Base-by-base conservation (phyloP, 2,329 filamentous ascomycete genomes). In the Cladophialophora bantiana region DNA sequence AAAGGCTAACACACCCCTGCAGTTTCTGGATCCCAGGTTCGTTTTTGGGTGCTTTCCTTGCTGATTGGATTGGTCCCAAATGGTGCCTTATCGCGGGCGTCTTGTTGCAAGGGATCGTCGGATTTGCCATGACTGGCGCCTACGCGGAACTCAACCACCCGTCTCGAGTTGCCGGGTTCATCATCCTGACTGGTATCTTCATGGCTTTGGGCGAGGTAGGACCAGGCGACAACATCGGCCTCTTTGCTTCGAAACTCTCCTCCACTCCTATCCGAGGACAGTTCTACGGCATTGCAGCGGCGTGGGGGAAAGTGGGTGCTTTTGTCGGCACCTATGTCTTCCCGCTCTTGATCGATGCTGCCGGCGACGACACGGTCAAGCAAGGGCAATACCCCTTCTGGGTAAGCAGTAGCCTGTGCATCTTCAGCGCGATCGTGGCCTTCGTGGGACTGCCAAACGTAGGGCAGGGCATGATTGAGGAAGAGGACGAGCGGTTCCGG, bases 171-270 rank as follows among this genome's bases (percentile, higher is more conserved):
- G 92, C 84, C 7, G 91, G 83, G 0, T 96, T 95, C 72, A 89
- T 91, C 1, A 89, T 93, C 4, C 87, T 94, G 2, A 94, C 93
- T 72, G 92, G 86, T 15, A 83, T 95, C 70, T 95, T 95, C 80
- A 82, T 92, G 1, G 86, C 89, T 0, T 83, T 94, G 1, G 92
- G 92, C 55, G 92, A 95, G 77, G 80, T 96, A 45, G 93, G 94
- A 0, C 93, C 94, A 0, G 94, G 94, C 13, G 91, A 97, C 81
- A 97, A 97, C 77, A 96, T 97, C 72, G 93, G 93, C 2, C 85
- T 97, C 0, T 79, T 96, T 35, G 93, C 94, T 0, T 90, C 91
- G 53, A 97, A 97, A 82, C 94, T 92, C 1, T 93, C 89, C 73
- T 92, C 94, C 0, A 97, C 94, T 2, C 90, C 91, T 18, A 89